phyloP scores from a whole-genome alignment of 805 yeast genomes.

The Zygoascus bituminiphila region DNA sequence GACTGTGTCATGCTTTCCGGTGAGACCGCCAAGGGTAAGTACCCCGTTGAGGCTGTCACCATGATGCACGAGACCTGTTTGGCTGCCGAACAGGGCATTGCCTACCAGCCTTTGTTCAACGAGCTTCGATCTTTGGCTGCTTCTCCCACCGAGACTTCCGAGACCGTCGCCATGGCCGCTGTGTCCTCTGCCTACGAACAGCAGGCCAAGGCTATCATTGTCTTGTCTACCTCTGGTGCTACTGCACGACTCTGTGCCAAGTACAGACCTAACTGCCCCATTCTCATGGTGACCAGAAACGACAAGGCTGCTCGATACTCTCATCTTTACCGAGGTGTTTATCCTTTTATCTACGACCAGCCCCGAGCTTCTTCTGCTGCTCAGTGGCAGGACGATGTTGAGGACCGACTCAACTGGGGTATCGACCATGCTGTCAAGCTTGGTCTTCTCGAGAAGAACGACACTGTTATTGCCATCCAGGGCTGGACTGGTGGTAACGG shows the following conservation, averaged over 20 bases:
- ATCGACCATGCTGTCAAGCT: constrained; percentile 79
- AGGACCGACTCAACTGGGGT: constrained; percentile 89
- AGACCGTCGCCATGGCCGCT: constrained; percentile 96
- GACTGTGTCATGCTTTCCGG: constrained; percentile 99
- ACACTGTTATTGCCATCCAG: constrained; percentile 87
- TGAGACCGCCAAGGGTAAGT: constrained; percentile 99
- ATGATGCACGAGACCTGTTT: constrained; percentile 98
- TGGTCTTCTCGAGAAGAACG: constrained; percentile 82
- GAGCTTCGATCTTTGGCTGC: constrained; percentile 80
- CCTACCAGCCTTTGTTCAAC: constrained; percentile 72
- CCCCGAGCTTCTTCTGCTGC: constrained; percentile 43
- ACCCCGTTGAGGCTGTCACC: constrained; percentile 94
- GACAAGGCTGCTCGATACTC: constrained; percentile 86
- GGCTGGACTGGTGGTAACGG: constrained; percentile 99
- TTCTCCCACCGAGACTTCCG: constrained; percentile 87
- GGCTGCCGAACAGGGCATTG: constrained; percentile 94
- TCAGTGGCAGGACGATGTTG: constrained; percentile 96
- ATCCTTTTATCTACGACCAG: constrained; percentile 81
- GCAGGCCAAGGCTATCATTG: constrained; percentile 93
- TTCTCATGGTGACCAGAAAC: constrained; percentile 97
- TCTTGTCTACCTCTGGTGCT: constrained; percentile 88
- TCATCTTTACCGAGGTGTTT: constrained; percentile 97
- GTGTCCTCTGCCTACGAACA: constrained; percentile 96
- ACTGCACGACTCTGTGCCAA: constrained; percentile 95
- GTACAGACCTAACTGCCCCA: constrained; percentile 96